Evolutionary conservation across 331 rosid species (phyloP), one percentile per base, ranked within the genome.

Genomic region (Ulmus americana): DNA sequence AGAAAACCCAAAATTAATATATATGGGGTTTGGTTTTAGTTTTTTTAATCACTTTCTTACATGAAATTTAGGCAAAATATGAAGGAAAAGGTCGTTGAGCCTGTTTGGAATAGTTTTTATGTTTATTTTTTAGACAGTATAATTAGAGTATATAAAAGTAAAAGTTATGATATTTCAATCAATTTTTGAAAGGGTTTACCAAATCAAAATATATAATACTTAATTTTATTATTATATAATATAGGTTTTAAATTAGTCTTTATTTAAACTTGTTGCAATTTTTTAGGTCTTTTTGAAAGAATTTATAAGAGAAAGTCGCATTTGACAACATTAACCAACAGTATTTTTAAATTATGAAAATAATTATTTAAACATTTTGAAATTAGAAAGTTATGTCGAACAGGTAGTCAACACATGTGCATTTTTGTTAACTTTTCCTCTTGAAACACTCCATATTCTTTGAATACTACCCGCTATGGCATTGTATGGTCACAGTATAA

Each of bases 391-490:
- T 10, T 8, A 16, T 6, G 3, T 14, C 38, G 6, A 15, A 15
- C 2, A 43, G 1, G 6, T 14, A n/a, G n/a, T n/a, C n/a, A n/a
- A n/a, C 7, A 6, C 8, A 2, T 76, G 84, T 45, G 69, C 49
- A 20, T 20, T 20, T 20, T 69, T 79, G 81, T 81, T 76, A 65
- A 76, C 50, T 71, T 75, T 77, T 79, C 82, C 75, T 74, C 54
- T 57, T 62, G 55, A 71, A 72, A 48, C 75, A 40, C 45, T 63
- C 50, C 48, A 69, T 20, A 71, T 54, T 48, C 74, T 77, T 69
- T 77, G 70, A 75, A 75, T 60, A 72, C 55, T 69, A 74, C 77
- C 47, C 70, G 68, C 78, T 67, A 82, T 67, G 74, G 59, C 60
- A 42, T 35, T 4, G 71, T 74, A 66, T 78, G 61, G 48, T 51